Evolutionary conservation across 768 basidiomycete genomes (phyloP).

Genomic region (Boletus huronensis): DNA sequence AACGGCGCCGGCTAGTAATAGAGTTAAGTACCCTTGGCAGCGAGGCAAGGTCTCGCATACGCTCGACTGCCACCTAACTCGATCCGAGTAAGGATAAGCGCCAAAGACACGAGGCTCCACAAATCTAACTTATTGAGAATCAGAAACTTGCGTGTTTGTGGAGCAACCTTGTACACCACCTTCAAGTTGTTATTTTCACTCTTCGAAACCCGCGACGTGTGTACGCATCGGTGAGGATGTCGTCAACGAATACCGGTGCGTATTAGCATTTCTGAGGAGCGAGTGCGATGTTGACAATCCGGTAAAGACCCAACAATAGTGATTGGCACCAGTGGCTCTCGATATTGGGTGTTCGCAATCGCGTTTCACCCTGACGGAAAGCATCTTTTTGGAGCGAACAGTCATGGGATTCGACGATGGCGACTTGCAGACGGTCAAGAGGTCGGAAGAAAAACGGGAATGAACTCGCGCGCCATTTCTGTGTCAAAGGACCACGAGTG

Average conservation of each 20-base stretch:
- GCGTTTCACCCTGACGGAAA: neutral
- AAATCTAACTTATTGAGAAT: no score
- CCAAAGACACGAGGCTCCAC: no score
- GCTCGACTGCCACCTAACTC: no score
- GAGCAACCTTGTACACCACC: no score
- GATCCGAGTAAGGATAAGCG: no score
- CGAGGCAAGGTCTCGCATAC: no score
- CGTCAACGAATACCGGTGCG: neutral
- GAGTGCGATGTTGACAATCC: neutral
- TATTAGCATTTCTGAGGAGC: no score
- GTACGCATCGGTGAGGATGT: neutral
- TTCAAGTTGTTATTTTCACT: no score
- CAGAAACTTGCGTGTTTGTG: no score
- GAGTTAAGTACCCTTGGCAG: no score
- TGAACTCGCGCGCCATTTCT: neutral
- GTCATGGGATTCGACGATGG: neutral
- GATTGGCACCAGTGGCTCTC: rapidly evolving
- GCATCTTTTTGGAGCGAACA: neutral
- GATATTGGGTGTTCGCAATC: neutral
- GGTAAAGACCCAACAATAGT: neutral
- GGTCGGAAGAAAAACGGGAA: neutral
- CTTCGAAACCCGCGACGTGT: neutral
- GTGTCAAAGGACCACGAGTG: neutral
- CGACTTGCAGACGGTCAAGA: neutral
- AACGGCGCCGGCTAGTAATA: no score